Evolutionary conservation across 1,284 basidiomycete species (phyloP).

Genomic region (Fistulinella staudtii): DNA sequence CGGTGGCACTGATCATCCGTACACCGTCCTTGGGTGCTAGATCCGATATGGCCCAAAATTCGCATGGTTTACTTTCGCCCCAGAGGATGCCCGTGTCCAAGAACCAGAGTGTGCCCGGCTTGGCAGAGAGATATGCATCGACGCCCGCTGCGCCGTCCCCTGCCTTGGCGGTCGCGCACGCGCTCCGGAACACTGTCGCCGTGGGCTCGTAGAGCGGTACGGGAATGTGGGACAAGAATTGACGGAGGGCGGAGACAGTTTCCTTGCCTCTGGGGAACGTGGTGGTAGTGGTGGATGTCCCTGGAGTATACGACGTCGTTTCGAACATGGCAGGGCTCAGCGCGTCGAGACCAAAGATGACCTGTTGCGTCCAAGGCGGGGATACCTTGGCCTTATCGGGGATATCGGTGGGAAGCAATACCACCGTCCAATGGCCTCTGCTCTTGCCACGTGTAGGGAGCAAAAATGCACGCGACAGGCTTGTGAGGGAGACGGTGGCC

Average conservation of each 20-base stretch:
- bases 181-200: slow-evolving; percentile 51
- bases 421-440: slow-evolving; percentile 64
- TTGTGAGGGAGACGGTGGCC: slow-evolving; percentile 43
- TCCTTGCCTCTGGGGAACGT: slow-evolving; percentile 48
- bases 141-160: slow-evolving; percentile 51
- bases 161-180: slow-evolving; percentile 37
- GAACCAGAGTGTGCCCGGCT: slow-evolving; percentile 70
- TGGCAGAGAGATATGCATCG: slow-evolving; percentile 65
- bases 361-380: slow-evolving; percentile 39
- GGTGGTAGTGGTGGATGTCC: slow-evolving; percentile 8
- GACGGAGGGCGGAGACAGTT: slow-evolving; percentile 45
- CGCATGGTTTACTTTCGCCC: slow-evolving; percentile 69
- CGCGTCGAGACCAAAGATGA: slow-evolving; percentile 66
- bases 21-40: slow-evolving; percentile 54
- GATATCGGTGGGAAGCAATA: slow-evolving; percentile 51
- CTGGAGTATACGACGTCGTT: slow-evolving; percentile 36
- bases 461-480: slow-evolving; percentile 55
- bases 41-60: slow-evolving; percentile 67
- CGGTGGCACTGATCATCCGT: slow-evolving; percentile 58
- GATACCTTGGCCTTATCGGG: slow-evolving; percentile 37
- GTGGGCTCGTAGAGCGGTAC: slow-evolving; percentile 49
- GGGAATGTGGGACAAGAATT: slow-evolving; percentile 50
- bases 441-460: slow-evolving; percentile 63
- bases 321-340: slow-evolving; percentile 38
- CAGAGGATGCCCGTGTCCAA: slow-evolving; percentile 61